Evolutionary conservation across 108 stramenopile species (phyloP).

Genomic region (Nitzschia sp.): DNA sequence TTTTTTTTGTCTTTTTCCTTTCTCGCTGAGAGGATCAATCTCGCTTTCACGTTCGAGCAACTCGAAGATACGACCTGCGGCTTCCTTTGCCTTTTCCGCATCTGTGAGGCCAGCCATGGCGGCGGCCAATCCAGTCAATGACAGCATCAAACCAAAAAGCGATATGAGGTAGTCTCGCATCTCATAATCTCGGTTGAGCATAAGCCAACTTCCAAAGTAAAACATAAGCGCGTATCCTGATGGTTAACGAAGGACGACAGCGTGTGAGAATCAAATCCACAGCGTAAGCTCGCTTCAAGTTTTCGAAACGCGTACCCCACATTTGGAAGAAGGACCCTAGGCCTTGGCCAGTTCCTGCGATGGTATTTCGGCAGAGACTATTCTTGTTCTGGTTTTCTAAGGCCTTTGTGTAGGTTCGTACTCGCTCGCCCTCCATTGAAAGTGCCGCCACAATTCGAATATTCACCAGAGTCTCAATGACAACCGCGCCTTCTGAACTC

Average conservation of each 20-base stretch:
- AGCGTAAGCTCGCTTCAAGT: no score
- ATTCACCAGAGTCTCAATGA: conserved; percentile 58
- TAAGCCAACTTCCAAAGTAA: conserved; percentile 67
- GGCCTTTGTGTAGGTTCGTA: conserved; percentile 32
- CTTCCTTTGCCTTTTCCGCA: conserved; percentile 50
- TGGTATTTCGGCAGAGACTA: conserved; percentile 24
- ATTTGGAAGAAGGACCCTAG: conserved; percentile 31
- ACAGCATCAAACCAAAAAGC: conserved; percentile 69
- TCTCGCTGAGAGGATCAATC: conserved; percentile 57
- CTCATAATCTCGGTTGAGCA: conserved; percentile 39
- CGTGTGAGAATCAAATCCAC: no score
- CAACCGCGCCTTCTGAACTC: conserved; percentile 58
- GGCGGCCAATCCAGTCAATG: conserved; percentile 58
- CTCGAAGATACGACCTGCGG: conserved; percentile 57
- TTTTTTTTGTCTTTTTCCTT: conserved; percentile 53
- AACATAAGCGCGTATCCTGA: conserved; percentile 54
- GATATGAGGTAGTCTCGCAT: conserved; percentile 64
- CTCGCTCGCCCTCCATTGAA: conserved; percentile 41
- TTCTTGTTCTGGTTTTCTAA: conserved; percentile 30
- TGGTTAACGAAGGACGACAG: no score
- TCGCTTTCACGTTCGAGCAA: conserved; percentile 50
- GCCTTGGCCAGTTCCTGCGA: conserved; percentile 33
- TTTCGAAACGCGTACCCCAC: conserved; percentile 38
- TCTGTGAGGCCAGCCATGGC: conserved; percentile 58
- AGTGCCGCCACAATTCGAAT: conserved; percentile 69